Evolutionary conservation across 2,329 filamentous ascomycete genomes (phyloP).

Genomic region (Fusarium proliferatum): DNA sequence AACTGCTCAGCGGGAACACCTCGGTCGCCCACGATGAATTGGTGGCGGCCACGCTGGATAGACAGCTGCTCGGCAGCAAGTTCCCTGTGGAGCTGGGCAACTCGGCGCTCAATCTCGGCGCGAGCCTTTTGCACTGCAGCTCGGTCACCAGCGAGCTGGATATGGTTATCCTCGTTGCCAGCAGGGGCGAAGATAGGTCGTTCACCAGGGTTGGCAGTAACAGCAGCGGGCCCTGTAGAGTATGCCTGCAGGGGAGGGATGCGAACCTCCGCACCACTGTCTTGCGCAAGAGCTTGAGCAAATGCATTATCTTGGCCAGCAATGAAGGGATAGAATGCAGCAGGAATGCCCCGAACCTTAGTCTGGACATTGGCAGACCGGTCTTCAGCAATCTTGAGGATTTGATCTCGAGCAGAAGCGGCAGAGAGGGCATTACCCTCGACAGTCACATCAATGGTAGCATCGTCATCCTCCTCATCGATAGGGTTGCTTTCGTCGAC

Average conservation of each 20-base stretch:
- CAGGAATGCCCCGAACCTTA: conserved; percentile 84
- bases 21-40: conserved; percentile 91
- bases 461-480: conserved; percentile 81
- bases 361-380: conserved; percentile 84
- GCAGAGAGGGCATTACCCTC: conserved; percentile 93
- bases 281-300: conserved; percentile 77
- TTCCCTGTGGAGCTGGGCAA: conserved; percentile 78
- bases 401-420: conserved; percentile 83
- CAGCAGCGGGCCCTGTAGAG: conserved; percentile 75
- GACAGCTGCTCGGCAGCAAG: conserved; percentile 82
- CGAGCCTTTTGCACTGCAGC: conserved; percentile 82
- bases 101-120: conserved; percentile 82
- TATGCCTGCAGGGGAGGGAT: conserved; percentile 86
- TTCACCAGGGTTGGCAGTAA: conserved; percentile 70
- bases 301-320: conserved; percentile 79
- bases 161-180: conserved; percentile 75
- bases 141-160: conserved; percentile 88
- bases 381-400: conserved; percentile 88
- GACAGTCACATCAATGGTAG: conserved; percentile 84
- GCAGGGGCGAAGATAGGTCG: conserved; percentile 77
- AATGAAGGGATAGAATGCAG: conserved; percentile 96
- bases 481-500: conserved; percentile 70
- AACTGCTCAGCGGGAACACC: conserved; percentile 87
- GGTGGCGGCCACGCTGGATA: conserved; percentile 88
- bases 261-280: conserved; percentile 81